Base-by-base conservation (phyloP, 805 yeast genomes). In the Pichia occidentalis region DNA sequence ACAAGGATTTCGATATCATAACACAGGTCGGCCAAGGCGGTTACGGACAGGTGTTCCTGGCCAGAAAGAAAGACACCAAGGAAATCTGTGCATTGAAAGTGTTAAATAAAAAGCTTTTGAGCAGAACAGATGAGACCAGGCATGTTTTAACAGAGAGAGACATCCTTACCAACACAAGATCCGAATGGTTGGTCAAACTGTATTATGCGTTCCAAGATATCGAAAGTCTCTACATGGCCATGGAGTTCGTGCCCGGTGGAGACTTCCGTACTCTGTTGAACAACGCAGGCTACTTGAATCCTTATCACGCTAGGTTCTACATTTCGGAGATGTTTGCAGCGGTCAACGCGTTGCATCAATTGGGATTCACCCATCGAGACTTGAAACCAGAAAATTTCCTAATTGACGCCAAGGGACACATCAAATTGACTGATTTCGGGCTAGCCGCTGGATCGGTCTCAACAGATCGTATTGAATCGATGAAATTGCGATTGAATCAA, bases 171-270 rank as follows among this genome's bases (percentile, higher is more conserved):
- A 90, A 92, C 26, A 86, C 97, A 2, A 73, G 96, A 58, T 78
- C 90, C 34, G 95, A 87, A 43, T 92, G 99, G 99, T 68, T 92
- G 26, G 98, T 92, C 28, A 87, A 87, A 61, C 68, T 92, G 35
- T 70, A 86, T 42, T 92, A 92, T 58, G 96, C 97, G 2, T 92
- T 92, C 65, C 99, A 92, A 60, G 97, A 92, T 61, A 61, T 80
- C 0, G 88, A 84, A 45, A 84, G 83, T 54, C 84, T 92, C 22
- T 92, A 85, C 52, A 68, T 92, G 54, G 98, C 98, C 2, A 92
- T 92, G 99, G 98, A 92, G 59, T 92, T 85, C 60, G 98, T 92
- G n/a, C 97, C 99, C 7, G 99, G 99, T 42, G 99, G 99, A 37
- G 99, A 92, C 58, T 92, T 85, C 67, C 79, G 99, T 56, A 92